phyloP scores from a whole-genome alignment of 495 filamentous ascomycete species.

The Penicillium soppii region DNA sequence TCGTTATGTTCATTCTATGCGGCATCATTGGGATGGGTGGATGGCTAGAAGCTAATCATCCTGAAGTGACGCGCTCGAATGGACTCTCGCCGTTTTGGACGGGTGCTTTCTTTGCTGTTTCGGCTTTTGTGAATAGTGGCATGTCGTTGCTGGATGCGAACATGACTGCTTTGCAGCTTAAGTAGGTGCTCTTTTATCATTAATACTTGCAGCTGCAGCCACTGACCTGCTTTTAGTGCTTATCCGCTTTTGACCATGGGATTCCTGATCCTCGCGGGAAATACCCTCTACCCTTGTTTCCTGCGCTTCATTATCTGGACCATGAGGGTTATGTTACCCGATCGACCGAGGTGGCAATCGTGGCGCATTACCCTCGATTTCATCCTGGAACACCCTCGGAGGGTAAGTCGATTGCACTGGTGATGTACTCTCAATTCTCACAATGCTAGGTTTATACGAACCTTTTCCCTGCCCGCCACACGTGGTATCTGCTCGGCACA shows the following conservation, averaged over 20 bases:
- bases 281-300: constrained; percentile 78
- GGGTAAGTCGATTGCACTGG: constrained; percentile 39
- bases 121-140: constrained; percentile 85
- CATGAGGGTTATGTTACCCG: constrained; percentile 48
- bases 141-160: constrained; percentile 84
- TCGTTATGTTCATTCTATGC: constrained; percentile 66
- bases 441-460: constrained; percentile 63
- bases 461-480: constrained; percentile 72
- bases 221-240: constrained; percentile 22
- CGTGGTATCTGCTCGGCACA: constrained; percentile 76
- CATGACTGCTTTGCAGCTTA: constrained; percentile 55
- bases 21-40: constrained; percentile 70
- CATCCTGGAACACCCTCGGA: constrained; percentile 74
- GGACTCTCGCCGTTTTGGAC: constrained; percentile 64
- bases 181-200: constrained; percentile 17
- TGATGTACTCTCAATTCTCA: not conserved
- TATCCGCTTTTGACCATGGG: constrained; percentile 78
- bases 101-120: constrained; percentile 49
- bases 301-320: constrained; percentile 74
- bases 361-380: constrained; percentile 70
- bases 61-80: constrained; percentile 59
- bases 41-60: constrained; percentile 63
- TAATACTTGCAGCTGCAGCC: not conserved
- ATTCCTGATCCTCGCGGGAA: constrained; percentile 78
- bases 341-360: constrained; percentile 41